phyloP scores from a whole-genome alignment of 805 yeast genomes.

The Metschnikowia matae region DNA sequence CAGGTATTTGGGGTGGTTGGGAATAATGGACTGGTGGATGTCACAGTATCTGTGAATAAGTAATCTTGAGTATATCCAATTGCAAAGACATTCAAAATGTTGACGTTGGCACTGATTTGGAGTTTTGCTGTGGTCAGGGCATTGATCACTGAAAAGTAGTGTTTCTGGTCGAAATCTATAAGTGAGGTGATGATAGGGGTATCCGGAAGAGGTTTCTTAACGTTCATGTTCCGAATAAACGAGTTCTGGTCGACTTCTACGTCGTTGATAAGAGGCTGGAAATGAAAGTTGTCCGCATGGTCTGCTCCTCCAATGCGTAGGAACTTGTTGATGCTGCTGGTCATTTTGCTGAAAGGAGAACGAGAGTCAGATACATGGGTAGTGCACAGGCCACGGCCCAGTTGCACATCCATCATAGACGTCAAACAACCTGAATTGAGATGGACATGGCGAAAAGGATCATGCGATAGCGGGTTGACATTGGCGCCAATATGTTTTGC shows the following conservation, averaged over 20 bases:
- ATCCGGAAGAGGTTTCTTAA: constrained; percentile 4
- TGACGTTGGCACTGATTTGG: constrained; percentile 45
- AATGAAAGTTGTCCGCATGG: background rate
- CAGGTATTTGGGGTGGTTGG: constrained; percentile 11
- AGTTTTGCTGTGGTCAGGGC: constrained; percentile 30
- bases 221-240: background rate
- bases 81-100: constrained; percentile 45
- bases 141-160: constrained; percentile 26
- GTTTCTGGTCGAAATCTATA: constrained; percentile 32
- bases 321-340: constrained; percentile 29
- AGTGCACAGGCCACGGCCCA: constrained; percentile 4
- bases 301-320: constrained; percentile 16
- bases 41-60: constrained; percentile 18
- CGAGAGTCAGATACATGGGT: constrained; percentile 11
- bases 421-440: constrained; percentile 52
- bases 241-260: background rate
- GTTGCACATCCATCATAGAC: constrained; percentile 14
- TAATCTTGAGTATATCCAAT: constrained; percentile 27
- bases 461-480: constrained; percentile 50
- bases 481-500: constrained; percentile 48
- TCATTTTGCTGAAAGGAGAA: constrained; percentile 32
- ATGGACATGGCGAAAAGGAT: constrained; percentile 49
- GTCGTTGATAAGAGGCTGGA: constrained; percentile 6
- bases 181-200: constrained; percentile 18
- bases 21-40: constrained; percentile 20